Base-by-base conservation (phyloP, 148 eudicot genomes). In the Pouteria glomerata region DNA sequence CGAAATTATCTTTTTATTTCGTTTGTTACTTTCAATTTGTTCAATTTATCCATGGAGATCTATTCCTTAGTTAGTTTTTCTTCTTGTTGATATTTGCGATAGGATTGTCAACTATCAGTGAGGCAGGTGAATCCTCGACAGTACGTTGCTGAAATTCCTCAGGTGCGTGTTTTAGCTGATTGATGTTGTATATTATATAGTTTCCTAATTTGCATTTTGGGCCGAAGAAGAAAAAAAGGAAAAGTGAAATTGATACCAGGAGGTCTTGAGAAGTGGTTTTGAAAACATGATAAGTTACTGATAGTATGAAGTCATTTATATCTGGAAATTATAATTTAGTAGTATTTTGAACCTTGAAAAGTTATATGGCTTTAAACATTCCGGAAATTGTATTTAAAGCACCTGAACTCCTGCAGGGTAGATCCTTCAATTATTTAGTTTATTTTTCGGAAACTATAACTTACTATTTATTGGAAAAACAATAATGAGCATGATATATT, bases 81-180 rank as follows among this genome's bases (percentile, higher is more conserved):
- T 76, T 33, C 31, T 72, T 76, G 10, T 73, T 64, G 80, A 66
- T 71, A 57, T 51, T 3, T 72, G 34, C 23, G 14, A 62, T 70
- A 95, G 99, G 97, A 89, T 74, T 95, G 99, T 72, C 99, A 95
- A 81, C 76, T 95, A 76, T 83, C 90, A 12, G 99, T 95, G 67
- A 95, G 69, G 81, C 99, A 95, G 69, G 82, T 78, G 61, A 95
- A 95, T 89, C 96, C 96, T 16, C 85, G 99, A 42, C 99, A 95
- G 77, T 95, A 95, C 37, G 97, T 91, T 66, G 99, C 99, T 4
- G 87, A 91, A 74, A 91, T 95, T 76, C 97, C 99, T 57, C 96
- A 88, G 99, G 99, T 94, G 8, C 33, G 82, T 80, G 57, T 35
- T 33, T 63, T 35, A 30, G 73, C 58, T 45, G 27, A 57, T 66